Base-by-base conservation (phyloP, 129 eudicot genomes). In the Gnaphalium uliginosum region DNA sequence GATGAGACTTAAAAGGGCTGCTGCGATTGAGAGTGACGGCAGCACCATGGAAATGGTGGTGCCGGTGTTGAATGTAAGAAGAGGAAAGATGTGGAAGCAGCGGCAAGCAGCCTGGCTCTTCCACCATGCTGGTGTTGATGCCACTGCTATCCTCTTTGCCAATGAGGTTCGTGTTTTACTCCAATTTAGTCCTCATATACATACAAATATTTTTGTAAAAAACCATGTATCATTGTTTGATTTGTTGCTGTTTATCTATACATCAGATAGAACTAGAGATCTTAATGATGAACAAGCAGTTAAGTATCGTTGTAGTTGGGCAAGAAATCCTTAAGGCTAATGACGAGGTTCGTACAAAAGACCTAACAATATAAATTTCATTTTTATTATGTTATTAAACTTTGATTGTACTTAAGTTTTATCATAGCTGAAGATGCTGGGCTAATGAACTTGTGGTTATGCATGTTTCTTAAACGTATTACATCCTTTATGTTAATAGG, bases 41-140 rank as follows among this genome's bases (percentile, higher is more conserved):
- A 21, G 6, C 59, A n/a, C 43, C 59, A 10, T 29, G 62, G 90
- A 86, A 67, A 61, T 88, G 78, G 88, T 88, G 80, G 89, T 86
- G 63, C 97, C 97, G 22, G 92, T 91, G 68, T 82, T 91, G 81
- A 91, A 88, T 82, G 86, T 86, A 57, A 84, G 85, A 61, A 86
- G 97, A 83, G 88, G 83, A 39, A 88, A 86, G 80, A 91, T 91
- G 94, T 91, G 94, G 97, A 91, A 85, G 86, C 94, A 88, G 66
- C 84, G 80, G 29, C 97, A 91, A 59, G 92, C 88, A 0, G 94
- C 97, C 2, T 86, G 97, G 97, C 86, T 91, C 26, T 91, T 91
- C 73, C 92, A 91, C 80, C 89, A 88, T 74, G 92, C 83, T 13
- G 92, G 94, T 0, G 60, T 91, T 8, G 91, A 91, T 77, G 94